Percentiles rank a stretch among this genome's conserved stretches.
These are phyloP conservation scores for Canna indica DNA, from an alignment of 176 grass and related monocot species.

Conservation along the genomic window DNA sequence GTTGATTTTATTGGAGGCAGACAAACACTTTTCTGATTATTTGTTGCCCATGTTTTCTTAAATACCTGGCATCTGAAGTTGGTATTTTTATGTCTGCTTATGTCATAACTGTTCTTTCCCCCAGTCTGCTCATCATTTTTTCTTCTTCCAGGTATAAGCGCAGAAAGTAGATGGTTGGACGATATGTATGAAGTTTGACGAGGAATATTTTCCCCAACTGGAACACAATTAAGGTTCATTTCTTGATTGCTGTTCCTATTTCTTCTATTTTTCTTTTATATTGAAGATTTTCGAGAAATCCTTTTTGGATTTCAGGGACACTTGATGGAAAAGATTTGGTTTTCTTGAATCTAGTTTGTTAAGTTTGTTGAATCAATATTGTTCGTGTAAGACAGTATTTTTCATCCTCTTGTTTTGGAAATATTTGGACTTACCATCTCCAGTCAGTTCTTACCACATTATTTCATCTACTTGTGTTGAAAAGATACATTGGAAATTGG, in stretches of 20 bases:
- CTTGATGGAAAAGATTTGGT: too few species aligned
- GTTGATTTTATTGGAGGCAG: too few species aligned
- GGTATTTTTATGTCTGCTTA: background rate
- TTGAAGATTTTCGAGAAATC: background rate
- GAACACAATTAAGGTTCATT: background rate
- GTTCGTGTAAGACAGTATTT: too few species aligned
- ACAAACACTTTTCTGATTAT: too few species aligned
- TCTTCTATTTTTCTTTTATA: background rate
- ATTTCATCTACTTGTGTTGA: too few species aligned
- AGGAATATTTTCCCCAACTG: background rate
- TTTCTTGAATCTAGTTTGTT: too few species aligned
- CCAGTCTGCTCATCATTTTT: background rate
- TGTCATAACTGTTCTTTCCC: background rate
- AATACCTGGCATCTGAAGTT: background rate
- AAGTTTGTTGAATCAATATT: too few species aligned
- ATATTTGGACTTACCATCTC: too few species aligned
- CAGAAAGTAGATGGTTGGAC: background rate
- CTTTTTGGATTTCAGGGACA: background rate
- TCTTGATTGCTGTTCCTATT: background rate
- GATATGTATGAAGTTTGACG: background rate
- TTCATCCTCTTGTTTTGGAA: too few species aligned
- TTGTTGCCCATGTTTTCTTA: too few species aligned
- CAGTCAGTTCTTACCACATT: too few species aligned
- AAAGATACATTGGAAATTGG: too few species aligned
- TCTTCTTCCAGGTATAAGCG: constrained; percentile 2